Conservation (phyloP, 345 rosid species). For the Heritiera littoralis region DNA sequence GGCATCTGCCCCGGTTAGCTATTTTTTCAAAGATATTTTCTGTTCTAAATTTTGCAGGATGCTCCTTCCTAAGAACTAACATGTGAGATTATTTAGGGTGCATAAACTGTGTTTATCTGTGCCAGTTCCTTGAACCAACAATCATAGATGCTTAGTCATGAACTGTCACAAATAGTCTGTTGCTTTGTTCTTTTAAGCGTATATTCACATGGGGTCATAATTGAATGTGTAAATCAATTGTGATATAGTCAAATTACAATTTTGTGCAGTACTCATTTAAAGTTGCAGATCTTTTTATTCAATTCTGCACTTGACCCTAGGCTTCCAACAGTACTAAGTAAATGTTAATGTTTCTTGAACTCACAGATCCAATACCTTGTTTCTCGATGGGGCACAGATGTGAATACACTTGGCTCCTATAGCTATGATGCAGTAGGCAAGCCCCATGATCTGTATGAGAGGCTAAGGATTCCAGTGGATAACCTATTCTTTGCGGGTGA, state of each 20-base stretch:
- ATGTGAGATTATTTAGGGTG: neutral
- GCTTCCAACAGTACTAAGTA: neutral
- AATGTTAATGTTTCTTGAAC: constrained; percentile 6
- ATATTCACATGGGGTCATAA: neutral
- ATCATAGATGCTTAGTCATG: neutral
- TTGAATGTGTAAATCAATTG: neutral
- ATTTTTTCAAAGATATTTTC: neutral
- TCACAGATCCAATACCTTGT: constrained; percentile 21
- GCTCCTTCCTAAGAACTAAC: neutral
- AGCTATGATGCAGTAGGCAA: constrained; percentile 83
- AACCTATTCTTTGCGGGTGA: constrained; percentile 98
- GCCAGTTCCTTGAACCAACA: neutral
- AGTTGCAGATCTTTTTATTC: constrained; percentile 68
- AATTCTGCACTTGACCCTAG: constrained; percentile 29
- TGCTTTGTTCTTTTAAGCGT: neutral
- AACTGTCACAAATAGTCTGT: neutral
- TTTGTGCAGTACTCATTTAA: neutral
- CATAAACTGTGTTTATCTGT: neutral
- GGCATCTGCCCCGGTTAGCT: constrained; percentile 63
- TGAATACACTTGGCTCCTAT: constrained; percentile 79
- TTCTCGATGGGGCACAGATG: constrained; percentile 43
- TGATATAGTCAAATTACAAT: neutral
- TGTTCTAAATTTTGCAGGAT: neutral
- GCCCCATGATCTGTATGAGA: constrained; percentile 84
- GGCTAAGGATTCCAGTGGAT: constrained; percentile 82